Conservation (phyloP, 495 filamentous ascomycete genomes). For the Aspergillus sclerotiicarbonarius region DNA sequence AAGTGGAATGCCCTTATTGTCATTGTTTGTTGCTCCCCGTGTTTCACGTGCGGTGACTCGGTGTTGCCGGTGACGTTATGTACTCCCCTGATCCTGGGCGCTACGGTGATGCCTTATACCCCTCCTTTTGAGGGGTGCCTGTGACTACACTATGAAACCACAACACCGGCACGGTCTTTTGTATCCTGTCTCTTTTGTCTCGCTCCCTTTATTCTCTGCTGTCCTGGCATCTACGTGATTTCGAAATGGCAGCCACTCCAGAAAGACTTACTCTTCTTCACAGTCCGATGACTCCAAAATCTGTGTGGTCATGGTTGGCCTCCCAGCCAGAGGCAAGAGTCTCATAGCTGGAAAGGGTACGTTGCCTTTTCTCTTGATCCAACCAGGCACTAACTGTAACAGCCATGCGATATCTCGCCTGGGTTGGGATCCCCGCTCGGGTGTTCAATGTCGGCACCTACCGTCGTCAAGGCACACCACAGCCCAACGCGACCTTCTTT, state of each 20-base stretch:
- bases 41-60: background rate
- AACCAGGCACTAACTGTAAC: constrained; percentile 5
- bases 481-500: constrained; percentile 89
- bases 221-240: too few relatives aligned
- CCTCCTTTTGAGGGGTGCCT: background rate
- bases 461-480: constrained; percentile 79
- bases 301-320: constrained; percentile 98
- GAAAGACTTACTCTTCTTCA: constrained; percentile 17
- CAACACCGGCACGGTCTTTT: too few relatives aligned
- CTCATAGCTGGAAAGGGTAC: constrained; percentile 95
- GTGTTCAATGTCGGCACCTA: constrained; percentile 98
- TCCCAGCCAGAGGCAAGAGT: constrained; percentile 93
- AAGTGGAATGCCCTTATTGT: constrained; percentile 12
- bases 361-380: constrained; percentile 14
- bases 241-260: too few relatives aligned
- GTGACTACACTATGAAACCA: too few relatives aligned
- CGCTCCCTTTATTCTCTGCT: too few relatives aligned
- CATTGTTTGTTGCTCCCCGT: constrained; percentile 4
- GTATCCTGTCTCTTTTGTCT: too few relatives aligned
- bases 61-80: too few relatives aligned
- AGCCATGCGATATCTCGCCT: constrained; percentile 94
- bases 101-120: background rate
- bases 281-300: constrained; percentile 94
- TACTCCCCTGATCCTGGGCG: background rate
- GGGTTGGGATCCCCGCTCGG: constrained; percentile 89